phyloP scores from a whole-genome alignment of 345 rosid genomes.

The Carallia pectinifolia region DNA sequence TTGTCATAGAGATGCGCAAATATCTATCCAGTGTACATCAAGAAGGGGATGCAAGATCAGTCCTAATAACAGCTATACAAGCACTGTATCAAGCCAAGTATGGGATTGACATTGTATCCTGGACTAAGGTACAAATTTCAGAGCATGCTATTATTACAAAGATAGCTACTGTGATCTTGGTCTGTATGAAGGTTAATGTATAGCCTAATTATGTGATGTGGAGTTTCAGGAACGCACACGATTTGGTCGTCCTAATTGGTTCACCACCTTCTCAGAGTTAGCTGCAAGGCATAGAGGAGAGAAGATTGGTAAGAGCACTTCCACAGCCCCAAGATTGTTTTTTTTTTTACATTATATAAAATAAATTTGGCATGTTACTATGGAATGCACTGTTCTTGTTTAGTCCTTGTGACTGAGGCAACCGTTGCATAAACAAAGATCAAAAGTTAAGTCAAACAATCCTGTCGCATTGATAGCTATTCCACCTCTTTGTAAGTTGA shows the following conservation, averaged over 20 bases:
- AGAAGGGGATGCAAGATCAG: constrained; percentile 51
- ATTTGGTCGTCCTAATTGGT: constrained; percentile 56
- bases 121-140: constrained; percentile 34
- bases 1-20: constrained; percentile 44
- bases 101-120: constrained; percentile 44
- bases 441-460: background rate
- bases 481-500: background rate
- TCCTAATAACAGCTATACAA: constrained; percentile 41
- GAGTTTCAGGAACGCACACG: constrained; percentile 43
- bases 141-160: background rate
- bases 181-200: background rate
- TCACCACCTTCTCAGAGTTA: constrained; percentile 42
- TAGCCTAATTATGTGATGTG: background rate
- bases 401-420: background rate
- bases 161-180: too few species aligned
- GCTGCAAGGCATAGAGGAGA: constrained; percentile 42
- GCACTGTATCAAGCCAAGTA: constrained; percentile 34
- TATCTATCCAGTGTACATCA: constrained; percentile 41
- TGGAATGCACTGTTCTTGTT: background rate
- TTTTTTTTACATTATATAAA: too few species aligned
- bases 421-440: background rate
- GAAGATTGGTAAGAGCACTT: constrained; percentile 40
- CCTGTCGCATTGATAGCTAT: background rate
- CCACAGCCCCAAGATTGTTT: background rate
- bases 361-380: background rate